Base-by-base conservation (phyloP, 768 basidiomycete genomes). In the Rhizopogon sp. region DNA sequence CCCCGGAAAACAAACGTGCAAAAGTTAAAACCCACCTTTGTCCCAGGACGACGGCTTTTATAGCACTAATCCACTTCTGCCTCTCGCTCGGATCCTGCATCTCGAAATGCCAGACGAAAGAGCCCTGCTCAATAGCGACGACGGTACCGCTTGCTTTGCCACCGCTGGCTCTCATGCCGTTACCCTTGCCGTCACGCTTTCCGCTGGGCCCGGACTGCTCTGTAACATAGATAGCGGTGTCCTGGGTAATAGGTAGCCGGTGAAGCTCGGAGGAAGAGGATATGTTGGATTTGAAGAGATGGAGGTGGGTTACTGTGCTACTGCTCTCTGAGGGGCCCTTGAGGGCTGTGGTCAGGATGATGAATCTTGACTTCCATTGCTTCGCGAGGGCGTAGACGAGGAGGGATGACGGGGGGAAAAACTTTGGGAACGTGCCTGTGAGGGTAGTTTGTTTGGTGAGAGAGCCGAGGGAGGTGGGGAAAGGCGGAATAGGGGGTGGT, bases 61-160 rank as follows among this genome's bases (percentile, higher is more conserved):
- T 87, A 22, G 77, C 76, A 5, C 79, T 74, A 56, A 92, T 90
- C 90, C 90, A 92, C 56, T 76, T 77, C 62, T 90, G 87, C 10
- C 85, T 81, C 63, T 87, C 86, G 1, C 63, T 65, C 7, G 78
- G 68, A 64, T 85, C 81, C 20, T 74, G 60, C 53, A 90, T 84
- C 54, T 90, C 85, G 53, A 92, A 67, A 52, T 84, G 75, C 88
- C 88, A 88, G 73, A 85, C 83, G 5, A 78, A 78, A 55, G 78
- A 71, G 4, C 78, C 81, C 3, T 73, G 74, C 54, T 82, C 79
- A 3, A 49, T 49, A 37, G 47, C 47, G 10, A 49, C 47, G 35
- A 49, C 35, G 35, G 20, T 25, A 9, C 47, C 47, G 5, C 14
- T 49, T 49, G 47, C 22, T 16, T 49, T 49, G 8, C 47, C 46